Percentiles rank a stretch among this genome's conserved stretches.
These are phyloP conservation scores for Musa itinerans DNA, from an alignment of 176 grass and related monocot species.

Conservation along the genomic window DNA sequence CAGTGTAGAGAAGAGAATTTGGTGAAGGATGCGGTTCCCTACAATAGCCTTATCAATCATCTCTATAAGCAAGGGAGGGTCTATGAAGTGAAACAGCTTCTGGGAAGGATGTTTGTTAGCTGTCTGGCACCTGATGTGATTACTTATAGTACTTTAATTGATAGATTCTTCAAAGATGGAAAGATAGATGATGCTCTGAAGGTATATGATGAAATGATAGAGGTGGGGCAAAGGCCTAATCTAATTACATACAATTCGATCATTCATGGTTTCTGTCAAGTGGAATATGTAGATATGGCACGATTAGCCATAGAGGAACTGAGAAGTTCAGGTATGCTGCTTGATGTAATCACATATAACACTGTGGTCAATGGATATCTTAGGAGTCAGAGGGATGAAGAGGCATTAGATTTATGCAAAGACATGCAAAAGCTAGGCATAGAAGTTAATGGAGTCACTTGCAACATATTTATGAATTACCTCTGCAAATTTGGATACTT, in stretches of 20 bases:
- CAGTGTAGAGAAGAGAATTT: slow-evolving; percentile 8
- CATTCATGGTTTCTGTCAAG: slow-evolving; percentile 15
- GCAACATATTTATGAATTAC: slow-evolving; percentile 15
- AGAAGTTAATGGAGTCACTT: slow-evolving; percentile 16
- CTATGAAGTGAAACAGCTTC: slow-evolving; percentile 11
- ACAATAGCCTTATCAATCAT: slow-evolving; percentile 23
- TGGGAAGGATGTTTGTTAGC: slow-evolving; percentile 19
- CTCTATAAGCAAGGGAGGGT: slow-evolving; percentile 15
- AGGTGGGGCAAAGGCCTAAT: slow-evolving; percentile 14
- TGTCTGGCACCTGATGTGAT: slow-evolving; percentile 18
- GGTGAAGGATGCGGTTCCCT: slow-evolving; percentile 17
- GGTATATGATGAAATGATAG: slow-evolving; percentile 13
- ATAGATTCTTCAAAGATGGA: slow-evolving; percentile 16
- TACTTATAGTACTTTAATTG: slow-evolving; percentile 20
- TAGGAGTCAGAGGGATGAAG: neutral
- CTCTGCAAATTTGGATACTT: slow-evolving; percentile 20
- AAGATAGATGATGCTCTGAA: slow-evolving; percentile 16
- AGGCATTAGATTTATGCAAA: slow-evolving; percentile 15
- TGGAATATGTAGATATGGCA: slow-evolving; percentile 9
- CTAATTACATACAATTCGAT: slow-evolving; percentile 25
- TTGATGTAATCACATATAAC: slow-evolving; percentile 20
- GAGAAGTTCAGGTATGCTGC: neutral
- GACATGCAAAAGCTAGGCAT: slow-evolving; percentile 9
- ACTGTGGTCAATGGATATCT: slow-evolving; percentile 14
- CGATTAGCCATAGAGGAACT: slow-evolving; percentile 4